Evolutionary conservation across 1,139 yeast genomes (phyloP), one percentile per base, ranked within the genome.

Genomic region (Meyerozyma guilliermondii): DNA sequence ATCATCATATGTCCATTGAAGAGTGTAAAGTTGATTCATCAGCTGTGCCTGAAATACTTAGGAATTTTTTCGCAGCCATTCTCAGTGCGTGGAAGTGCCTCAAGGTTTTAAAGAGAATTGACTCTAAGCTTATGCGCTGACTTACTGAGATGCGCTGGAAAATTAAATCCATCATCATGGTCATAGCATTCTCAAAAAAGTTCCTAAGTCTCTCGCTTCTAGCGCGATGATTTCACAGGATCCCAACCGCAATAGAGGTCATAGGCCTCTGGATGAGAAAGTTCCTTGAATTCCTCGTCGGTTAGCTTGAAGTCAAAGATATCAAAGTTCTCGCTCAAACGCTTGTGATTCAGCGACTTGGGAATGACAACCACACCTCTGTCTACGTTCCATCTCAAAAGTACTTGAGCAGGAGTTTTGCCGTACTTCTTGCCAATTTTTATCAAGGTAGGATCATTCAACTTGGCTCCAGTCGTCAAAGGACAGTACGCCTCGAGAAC

Each of bases 271-370:
- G 33, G 33, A 13, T 29, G 33, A 7, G 80, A 42, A 72, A 78
- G 49, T n/a, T 47, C 46, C 28, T 49, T 48, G 49, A 81, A 62
- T 43, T 80, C 83, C 28, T 66, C 73, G 1, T 52, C 57, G 0
- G 74, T 62, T 39, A 84, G 62, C 43, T 73, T 77, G 53, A 83
- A 79, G 40, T 65, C 69, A 49, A 60, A 68, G 7, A 78, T 75
- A 18, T 68, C 63, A 31, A 78, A 52, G 55, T 68, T 67, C 69
- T 56, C 51, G 35, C 47, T 45, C 40, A 67, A 56, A 40, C 73
- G 51, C 2, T 50, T 42, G 1, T 52, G 45, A 1, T 61, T 64
- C 30, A 56, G 52, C 2, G 72, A 65, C 43, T 67, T 68, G 1
- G 73, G 71, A 26, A 68, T 54, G 67, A 54, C 72, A 55, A 49